Conservation (phyloP, 2,329 filamentous ascomycete species). For the Neoascochyta sp. region DNA sequence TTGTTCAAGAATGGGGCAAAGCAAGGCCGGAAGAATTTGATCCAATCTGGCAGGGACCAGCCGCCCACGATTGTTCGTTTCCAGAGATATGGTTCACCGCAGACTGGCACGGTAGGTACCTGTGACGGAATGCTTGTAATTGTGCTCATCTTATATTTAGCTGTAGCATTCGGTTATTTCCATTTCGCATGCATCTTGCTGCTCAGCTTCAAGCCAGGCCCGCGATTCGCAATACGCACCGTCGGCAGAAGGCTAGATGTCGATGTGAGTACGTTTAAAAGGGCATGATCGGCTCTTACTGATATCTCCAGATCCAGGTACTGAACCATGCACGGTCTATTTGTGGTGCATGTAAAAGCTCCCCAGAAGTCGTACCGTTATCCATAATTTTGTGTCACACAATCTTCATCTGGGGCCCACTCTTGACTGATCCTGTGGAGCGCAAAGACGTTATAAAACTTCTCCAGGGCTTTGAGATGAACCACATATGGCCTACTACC, state of each 20-base stretch:
- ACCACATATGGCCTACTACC: conserved; percentile 28
- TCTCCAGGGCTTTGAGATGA: conserved; percentile 19
- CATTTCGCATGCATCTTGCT: conserved; percentile 30
- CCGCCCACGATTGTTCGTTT: conserved; percentile 5
- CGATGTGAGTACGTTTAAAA: conserved; percentile 15
- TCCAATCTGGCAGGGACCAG: conserved; percentile 25
- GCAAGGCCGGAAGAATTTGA: conserved; percentile 25
- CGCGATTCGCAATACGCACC: conserved; percentile 25
- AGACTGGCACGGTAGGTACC: conserved; percentile 27
- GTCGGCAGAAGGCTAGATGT: conserved; percentile 13
- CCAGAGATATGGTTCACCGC: conserved; percentile 12
- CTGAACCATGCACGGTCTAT: conserved; percentile 25
- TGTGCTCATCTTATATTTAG: conserved; percentile 8
- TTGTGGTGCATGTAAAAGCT: conserved; percentile 25
- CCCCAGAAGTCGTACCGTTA: conserved; percentile 20
- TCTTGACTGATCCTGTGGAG: conserved; percentile 18
- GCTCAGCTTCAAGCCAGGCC: conserved; percentile 28
- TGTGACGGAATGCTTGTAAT: too few relatives aligned
- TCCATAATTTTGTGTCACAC: conserved; percentile 26
- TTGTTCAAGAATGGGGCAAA: conserved; percentile 21
- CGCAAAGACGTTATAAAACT: conserved; percentile 20
- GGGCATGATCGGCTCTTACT: neutral
- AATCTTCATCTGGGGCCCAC: conserved; percentile 26
- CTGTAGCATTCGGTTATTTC: conserved; percentile 23
- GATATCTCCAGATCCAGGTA: conserved; percentile 10